Conservation (phyloP, 2,329 filamentous ascomycete species). For the Sarocladium oryzae region DNA sequence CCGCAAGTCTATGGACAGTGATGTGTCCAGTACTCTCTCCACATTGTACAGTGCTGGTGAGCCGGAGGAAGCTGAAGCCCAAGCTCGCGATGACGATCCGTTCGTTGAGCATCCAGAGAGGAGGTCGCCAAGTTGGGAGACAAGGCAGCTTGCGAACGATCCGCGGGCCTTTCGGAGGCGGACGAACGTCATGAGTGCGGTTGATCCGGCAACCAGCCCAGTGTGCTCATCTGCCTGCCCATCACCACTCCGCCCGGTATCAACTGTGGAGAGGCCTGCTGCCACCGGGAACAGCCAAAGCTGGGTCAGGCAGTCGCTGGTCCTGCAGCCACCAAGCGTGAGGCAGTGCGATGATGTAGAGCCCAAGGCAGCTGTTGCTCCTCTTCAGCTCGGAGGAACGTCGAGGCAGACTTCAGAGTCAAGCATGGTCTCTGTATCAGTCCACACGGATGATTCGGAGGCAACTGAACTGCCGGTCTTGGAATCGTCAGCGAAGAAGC, state of each 20-base stretch:
- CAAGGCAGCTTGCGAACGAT: background rate
- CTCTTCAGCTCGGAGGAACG: background rate
- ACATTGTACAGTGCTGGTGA: conserved; percentile 52
- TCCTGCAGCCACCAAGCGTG: conserved; percentile 10
- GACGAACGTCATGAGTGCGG: background rate
- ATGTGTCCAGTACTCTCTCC: conserved; percentile 47
- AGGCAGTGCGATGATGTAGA: conserved; percentile 13
- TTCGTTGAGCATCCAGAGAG: conserved; percentile 21
- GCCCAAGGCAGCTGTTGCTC: conserved; percentile 12
- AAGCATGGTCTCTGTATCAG: conserved; percentile 21
- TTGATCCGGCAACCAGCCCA: background rate
- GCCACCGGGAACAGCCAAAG: background rate
- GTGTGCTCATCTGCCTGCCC: conserved; percentile 1
- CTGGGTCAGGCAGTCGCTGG: conserved; percentile 6
- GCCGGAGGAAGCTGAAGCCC: conserved; percentile 25
- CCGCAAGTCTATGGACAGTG: conserved; percentile 30
- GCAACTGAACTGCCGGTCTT: background rate
- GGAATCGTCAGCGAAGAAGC: conserved; percentile 1
- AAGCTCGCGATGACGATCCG: conserved; percentile 19
- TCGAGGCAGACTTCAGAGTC: conserved; percentile 14
- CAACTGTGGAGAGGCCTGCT: background rate
- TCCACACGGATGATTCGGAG: conserved; percentile 15
- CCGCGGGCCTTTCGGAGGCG: background rate
- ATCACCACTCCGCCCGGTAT: conserved; percentile 3
- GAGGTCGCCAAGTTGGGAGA: conserved; percentile 8